Percentiles rank a stretch among this genome's conserved stretches.
Conservation (phyloP, 495 filamentous ascomycete genomes). For the Jackrogersella minutella region DNA sequence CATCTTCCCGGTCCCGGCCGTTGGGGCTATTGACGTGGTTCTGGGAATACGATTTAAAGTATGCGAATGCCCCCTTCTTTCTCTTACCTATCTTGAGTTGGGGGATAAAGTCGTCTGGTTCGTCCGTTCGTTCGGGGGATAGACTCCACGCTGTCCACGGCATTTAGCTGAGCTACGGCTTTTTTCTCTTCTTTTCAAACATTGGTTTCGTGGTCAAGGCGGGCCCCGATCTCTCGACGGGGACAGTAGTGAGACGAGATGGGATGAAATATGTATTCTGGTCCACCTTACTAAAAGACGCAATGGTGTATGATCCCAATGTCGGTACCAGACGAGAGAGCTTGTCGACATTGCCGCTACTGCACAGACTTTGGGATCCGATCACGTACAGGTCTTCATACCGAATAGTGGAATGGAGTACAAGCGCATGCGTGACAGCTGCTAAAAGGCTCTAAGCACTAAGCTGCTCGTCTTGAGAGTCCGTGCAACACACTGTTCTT, state of each 20-base stretch:
- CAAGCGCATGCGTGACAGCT: slow-evolving; percentile 6
- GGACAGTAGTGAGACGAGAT: neutral
- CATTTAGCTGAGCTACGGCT: no score
- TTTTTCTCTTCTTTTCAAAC: no score
- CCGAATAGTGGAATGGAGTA: slow-evolving; percentile 11
- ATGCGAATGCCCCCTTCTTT: neutral
- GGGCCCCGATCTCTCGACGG: neutral
- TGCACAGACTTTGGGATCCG: slow-evolving; percentile 22
- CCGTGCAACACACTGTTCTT: slow-evolving; percentile 12
- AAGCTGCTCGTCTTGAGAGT: slow-evolving; percentile 12
- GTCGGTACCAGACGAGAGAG: neutral
- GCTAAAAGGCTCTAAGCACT: no score
- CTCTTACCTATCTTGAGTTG: neutral
- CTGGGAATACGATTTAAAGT: neutral
- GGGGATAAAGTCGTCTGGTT: no score
- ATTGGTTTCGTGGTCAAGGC: neutral
- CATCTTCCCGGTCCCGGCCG: neutral
- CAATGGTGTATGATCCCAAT: slow-evolving; percentile 14
- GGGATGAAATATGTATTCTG: neutral
- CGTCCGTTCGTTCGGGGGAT: no score
- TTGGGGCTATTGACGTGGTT: slow-evolving; percentile 1
- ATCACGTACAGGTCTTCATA: slow-evolving; percentile 33
- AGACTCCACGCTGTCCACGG: no score
- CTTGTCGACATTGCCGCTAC: slow-evolving; percentile 17
- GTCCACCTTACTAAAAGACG: slow-evolving; percentile 13